Conservation (phyloP, 2,329 filamentous ascomycete genomes). For the Colletotrichum lupini region DNA sequence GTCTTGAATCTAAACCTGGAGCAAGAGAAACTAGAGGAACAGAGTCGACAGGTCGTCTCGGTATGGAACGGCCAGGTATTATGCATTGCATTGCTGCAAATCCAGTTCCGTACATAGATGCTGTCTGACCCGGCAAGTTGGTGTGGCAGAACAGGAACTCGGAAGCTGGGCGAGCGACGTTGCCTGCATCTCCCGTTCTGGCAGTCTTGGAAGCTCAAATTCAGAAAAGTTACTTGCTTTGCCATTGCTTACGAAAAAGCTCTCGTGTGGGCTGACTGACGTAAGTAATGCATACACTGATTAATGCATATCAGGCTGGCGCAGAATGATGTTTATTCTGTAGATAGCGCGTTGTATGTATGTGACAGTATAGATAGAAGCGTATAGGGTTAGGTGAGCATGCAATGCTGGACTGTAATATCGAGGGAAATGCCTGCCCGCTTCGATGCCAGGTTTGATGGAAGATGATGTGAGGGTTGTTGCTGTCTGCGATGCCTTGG, state of each 20-base stretch:
- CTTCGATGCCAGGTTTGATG: background rate
- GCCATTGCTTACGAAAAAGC: background rate
- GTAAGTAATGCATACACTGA: slow-evolving; percentile 4
- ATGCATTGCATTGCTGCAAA: background rate
- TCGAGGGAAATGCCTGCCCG: background rate
- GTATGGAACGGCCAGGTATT: background rate
- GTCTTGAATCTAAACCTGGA: slow-evolving; percentile 27
- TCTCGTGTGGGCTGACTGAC: slow-evolving; percentile 9
- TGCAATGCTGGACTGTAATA: slow-evolving; percentile 1
- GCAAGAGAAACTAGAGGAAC: slow-evolving; percentile 9
- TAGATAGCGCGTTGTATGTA: background rate
- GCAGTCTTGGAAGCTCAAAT: background rate
- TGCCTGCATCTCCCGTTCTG: background rate
- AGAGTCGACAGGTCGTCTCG: background rate
- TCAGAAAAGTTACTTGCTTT: background rate
- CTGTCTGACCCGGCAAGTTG: slow-evolving; percentile 8
- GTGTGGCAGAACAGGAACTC: slow-evolving; percentile 1
- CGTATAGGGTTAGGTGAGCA: slow-evolving; percentile 2
- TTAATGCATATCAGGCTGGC: background rate
- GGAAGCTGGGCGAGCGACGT: background rate
- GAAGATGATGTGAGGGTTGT: slow-evolving; percentile 17
- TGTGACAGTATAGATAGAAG: slow-evolving; percentile 20
- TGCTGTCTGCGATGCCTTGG: background rate
- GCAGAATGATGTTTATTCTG: background rate
- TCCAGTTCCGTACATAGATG: slow-evolving; percentile 11